Percentiles rank a stretch among this genome's conserved stretches.
phyloP scores from a whole-genome alignment of 2,329 filamentous ascomycete species.

The Fusarium sacchari region DNA sequence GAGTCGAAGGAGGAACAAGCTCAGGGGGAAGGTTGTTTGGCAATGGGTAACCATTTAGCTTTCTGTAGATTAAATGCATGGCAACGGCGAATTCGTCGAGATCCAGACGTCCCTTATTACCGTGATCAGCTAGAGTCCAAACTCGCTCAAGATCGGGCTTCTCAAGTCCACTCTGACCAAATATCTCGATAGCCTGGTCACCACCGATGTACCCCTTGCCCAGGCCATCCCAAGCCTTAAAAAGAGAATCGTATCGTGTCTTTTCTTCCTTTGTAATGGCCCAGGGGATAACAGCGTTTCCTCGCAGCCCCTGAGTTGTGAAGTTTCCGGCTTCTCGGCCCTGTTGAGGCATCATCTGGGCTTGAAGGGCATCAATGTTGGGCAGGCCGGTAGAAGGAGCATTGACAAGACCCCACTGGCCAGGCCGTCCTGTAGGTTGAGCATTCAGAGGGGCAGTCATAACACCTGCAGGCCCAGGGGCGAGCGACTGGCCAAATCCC shows the following conservation, averaged over 20 bases:
- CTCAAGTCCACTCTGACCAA: conserved; percentile 93
- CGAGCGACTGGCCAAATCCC: conserved; percentile 65
- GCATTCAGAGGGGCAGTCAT: conserved; percentile 77
- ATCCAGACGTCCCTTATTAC: conserved; percentile 93
- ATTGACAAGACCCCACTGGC: conserved; percentile 99
- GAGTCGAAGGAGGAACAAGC: conserved; percentile 91
- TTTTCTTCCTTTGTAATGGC: conserved; percentile 99
- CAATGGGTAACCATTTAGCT: conserved; percentile 93
- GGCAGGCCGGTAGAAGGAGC: conserved; percentile 88
- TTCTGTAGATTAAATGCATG: conserved; percentile 99
- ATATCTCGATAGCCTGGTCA: conserved; percentile 94
- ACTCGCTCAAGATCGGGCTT: conserved; percentile 90
- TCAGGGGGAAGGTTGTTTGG: conserved; percentile 89
- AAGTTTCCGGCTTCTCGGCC: conserved; percentile 86
- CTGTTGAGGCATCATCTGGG: conserved; percentile 96
- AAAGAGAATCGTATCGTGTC: conserved; percentile 93
- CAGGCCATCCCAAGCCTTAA: conserved; percentile 96
- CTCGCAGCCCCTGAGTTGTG: conserved; percentile 86
- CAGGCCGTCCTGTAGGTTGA: conserved; percentile 92
- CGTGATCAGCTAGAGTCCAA: conserved; percentile 93
- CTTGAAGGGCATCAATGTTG: conserved; percentile 91
- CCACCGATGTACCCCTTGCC: conserved; percentile 92
- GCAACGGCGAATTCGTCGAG: conserved; percentile 97
- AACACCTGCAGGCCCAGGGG: conserved; percentile 68
- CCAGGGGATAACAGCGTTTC: conserved; percentile 97